Evolutionary conservation across 83 land plant species (phyloP).

Genomic region (Picea abies): DNA sequence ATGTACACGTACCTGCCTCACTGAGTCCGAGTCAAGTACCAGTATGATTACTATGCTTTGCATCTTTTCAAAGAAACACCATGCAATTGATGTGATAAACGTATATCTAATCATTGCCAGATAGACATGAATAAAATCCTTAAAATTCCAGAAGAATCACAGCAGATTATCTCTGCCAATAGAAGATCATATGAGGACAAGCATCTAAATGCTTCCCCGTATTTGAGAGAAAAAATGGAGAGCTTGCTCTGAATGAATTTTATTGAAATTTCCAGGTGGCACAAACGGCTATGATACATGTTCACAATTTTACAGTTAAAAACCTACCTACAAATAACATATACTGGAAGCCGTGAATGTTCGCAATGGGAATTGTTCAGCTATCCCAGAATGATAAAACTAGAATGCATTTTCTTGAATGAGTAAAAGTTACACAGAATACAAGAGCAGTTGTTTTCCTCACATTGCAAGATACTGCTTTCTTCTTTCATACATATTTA

Average conservation of each 20-base stretch:
- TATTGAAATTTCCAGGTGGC: background rate
- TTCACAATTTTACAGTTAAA: background rate
- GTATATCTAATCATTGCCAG: no score
- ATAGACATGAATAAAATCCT: background rate
- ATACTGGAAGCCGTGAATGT: background rate
- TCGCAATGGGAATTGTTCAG: background rate
- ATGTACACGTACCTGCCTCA: no score
- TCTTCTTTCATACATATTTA: conserved; percentile 15
- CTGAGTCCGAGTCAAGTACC: no score
- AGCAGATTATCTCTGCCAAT: conserved; percentile 4
- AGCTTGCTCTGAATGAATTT: background rate
- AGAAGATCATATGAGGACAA: background rate
- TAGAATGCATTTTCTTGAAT: background rate
- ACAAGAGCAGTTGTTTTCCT: conserved; percentile 16
- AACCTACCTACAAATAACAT: conserved; percentile 2
- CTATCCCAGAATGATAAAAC: conserved; percentile 5
- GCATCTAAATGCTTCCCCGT: background rate
- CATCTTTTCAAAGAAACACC: no score
- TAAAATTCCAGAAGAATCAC: background rate
- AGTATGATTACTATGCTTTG: no score
- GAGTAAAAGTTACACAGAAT: conserved; percentile 2
- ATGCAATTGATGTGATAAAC: no score
- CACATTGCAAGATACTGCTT: conserved; percentile 13
- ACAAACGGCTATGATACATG: background rate
- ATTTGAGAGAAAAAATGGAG: background rate